Conservation (phyloP, 306 rosid genomes). For the Lotus japonicus region DNA sequence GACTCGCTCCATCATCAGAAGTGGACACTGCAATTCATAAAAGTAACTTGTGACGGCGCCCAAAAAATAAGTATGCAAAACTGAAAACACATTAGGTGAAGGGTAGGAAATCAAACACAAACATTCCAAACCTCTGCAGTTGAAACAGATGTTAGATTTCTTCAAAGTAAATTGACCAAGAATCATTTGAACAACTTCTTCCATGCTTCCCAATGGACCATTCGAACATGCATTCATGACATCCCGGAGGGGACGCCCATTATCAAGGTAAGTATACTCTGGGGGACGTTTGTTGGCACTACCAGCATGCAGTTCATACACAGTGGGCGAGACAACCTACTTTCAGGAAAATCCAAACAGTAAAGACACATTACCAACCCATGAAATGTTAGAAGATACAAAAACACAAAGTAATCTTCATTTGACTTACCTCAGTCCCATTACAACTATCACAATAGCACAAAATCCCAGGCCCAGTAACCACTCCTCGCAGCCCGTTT, state of each 20-base stretch:
- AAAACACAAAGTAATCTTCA: background rate
- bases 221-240: constrained; percentile 52
- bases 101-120: background rate
- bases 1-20: constrained; percentile 21
- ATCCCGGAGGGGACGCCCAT: constrained; percentile 70
- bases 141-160: constrained; percentile 55
- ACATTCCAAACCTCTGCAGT: constrained; percentile 65
- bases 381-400: background rate
- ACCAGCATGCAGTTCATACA: constrained; percentile 87
- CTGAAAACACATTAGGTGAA: background rate
- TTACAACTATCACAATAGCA: constrained; percentile 60
- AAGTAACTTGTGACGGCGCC: background rate
- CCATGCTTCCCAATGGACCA: constrained; percentile 39
- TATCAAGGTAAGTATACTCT: constrained; percentile 64
- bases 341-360: constrained; percentile 7
- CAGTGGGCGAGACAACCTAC: constrained; percentile 70
- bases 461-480: constrained; percentile 44
- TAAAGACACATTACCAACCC: background rate
- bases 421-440: constrained; percentile 56
- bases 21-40: constrained; percentile 30
- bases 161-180: constrained; percentile 46
- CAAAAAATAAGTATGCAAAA: background rate
- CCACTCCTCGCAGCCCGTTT: constrained; percentile 56
- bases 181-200: constrained; percentile 47
- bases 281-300: constrained; percentile 84